phyloP scores from a whole-genome alignment of 371 early-diverging fungal species.

The Nematocida minor region DNA sequence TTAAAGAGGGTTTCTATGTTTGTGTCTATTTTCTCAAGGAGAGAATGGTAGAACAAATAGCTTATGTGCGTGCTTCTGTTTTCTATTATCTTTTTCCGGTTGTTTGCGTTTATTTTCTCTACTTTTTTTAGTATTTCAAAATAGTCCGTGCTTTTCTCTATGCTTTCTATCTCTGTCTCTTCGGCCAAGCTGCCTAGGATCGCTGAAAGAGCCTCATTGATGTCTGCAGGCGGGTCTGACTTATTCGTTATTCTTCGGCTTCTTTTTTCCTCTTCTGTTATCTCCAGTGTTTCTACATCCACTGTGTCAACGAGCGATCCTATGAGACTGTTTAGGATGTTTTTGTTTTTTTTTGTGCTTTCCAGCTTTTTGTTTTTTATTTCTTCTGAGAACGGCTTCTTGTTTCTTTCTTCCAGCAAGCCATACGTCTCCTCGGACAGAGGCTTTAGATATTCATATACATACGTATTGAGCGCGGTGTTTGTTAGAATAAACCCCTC shows the following conservation, averaged over 20 bases:
- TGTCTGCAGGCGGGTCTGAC: neutral
- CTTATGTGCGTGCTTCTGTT: neutral
- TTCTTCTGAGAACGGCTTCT: neutral
- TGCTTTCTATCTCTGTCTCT: neutral
- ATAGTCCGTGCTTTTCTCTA: neutral
- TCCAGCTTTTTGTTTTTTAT: neutral
- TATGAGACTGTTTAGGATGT: neutral
- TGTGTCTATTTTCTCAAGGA: constrained; percentile 15
- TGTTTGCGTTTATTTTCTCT: constrained; percentile 3
- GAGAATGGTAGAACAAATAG: neutral
- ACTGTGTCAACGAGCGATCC: constrained; percentile 21
- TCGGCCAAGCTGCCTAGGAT: neutral
- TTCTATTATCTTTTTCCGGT: neutral
- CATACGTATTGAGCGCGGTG: constrained; percentile 25
- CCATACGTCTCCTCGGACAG: constrained; percentile 15
- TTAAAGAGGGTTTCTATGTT: constrained; percentile 21
- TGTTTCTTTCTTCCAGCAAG: neutral
- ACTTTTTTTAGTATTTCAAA: constrained; percentile 10
- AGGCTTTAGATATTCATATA: constrained; percentile 25
- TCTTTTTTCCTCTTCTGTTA: constrained; percentile 29
- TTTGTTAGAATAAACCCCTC: constrained; percentile 25
- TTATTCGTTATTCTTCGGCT: neutral
- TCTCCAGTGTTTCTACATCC: neutral
- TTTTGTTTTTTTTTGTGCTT: neutral
- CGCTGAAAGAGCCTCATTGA: neutral